Evolutionary conservation across 495 filamentous ascomycete genomes (phyloP), one percentile per base, ranked within the genome.

Genomic region (Hypoxylon trugodes): DNA sequence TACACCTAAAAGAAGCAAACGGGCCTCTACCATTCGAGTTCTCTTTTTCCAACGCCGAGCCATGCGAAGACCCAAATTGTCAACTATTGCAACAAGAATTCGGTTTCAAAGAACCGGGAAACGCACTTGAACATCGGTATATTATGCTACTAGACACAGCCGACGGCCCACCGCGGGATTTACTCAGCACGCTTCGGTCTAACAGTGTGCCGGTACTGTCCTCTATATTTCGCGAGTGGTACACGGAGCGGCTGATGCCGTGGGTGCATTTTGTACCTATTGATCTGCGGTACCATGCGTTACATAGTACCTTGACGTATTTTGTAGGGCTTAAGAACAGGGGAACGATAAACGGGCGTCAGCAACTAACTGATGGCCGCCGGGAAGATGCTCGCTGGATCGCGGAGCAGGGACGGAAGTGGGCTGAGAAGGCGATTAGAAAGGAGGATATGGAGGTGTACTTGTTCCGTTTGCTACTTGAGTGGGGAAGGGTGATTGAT

Each of bases 401-500:
- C 60, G 88, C 89, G 10, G 82, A 88, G 43, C 70, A 86, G 63
- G 90, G 90, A 2, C 75, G 78, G 30, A 77, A 82, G 52, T 93
- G 90, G 89, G 84, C 86, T 1, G 73, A 74, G 2, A 82, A 78
- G 57, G 89, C 86, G 6, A 57, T 95, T 30, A 79, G 90, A 67
- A 87, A 83, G 61, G 89, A 93, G 75, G 91, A 96, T 70, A 91
- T 90, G 87, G 87, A 91, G 73, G 82, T 93, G 22, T 96, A 94
- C 68, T 80, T 93, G 68, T 94, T 92, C 72, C 75, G 91, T 40
- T 68, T 96, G 56, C 69, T 93, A 55, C 71, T 94, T 35, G 91
- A 94, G 75, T 94, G 88, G 87, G 88, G 82, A 1, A 74, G 89
- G 36, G 61, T 91, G 9, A 80, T 86, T 6, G 80, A 89, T 73